Evolutionary conservation across 2,329 filamentous ascomycete genomes (phyloP).

Genomic region (Escovopsis sp.): DNA sequence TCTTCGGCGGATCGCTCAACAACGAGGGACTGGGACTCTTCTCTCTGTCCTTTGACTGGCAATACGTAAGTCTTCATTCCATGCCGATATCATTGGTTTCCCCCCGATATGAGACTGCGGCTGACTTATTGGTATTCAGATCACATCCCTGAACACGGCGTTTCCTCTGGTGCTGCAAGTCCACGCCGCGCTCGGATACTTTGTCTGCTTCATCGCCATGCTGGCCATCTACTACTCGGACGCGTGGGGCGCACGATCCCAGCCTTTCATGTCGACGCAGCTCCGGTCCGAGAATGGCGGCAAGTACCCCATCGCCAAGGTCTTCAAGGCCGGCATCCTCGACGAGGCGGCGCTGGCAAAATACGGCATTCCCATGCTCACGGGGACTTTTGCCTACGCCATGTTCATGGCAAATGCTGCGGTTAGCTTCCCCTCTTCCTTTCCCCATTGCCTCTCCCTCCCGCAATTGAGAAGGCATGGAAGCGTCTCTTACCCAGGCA

Average conservation of each 20-base stretch:
- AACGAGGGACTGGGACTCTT: constrained; percentile 38
- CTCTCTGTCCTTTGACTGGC: constrained; percentile 37
- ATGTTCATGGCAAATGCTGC: constrained; percentile 43
- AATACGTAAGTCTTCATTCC: constrained; percentile 25
- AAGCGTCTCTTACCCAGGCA: no score
- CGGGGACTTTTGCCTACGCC: constrained; percentile 33
- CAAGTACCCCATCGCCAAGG: constrained; percentile 22
- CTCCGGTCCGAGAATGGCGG: constrained; percentile 25
- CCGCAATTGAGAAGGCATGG: no score
- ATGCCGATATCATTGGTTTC: background rate
- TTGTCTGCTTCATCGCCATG: constrained; percentile 34
- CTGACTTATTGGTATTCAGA: constrained; percentile 17
- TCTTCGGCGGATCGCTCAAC: constrained; percentile 35
- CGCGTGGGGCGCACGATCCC: constrained; percentile 27
- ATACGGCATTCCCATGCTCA: constrained; percentile 31
- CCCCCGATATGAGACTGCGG: background rate
- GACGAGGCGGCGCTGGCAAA: constrained; percentile 23
- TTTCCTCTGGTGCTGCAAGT: constrained; percentile 35
- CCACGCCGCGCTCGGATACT: constrained; percentile 29
- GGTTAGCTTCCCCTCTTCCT: constrained; percentile 16
- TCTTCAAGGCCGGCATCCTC: constrained; percentile 27
- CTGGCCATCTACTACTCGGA: constrained; percentile 35
- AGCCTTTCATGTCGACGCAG: constrained; percentile 39
- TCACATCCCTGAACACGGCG: constrained; percentile 36
- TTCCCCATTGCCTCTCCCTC: no score